Percentiles rank a stretch among this genome's conserved stretches.
phyloP scores from a whole-genome alignment of 1,139 yeast genomes.

The Yamadazyma triangularis region DNA sequence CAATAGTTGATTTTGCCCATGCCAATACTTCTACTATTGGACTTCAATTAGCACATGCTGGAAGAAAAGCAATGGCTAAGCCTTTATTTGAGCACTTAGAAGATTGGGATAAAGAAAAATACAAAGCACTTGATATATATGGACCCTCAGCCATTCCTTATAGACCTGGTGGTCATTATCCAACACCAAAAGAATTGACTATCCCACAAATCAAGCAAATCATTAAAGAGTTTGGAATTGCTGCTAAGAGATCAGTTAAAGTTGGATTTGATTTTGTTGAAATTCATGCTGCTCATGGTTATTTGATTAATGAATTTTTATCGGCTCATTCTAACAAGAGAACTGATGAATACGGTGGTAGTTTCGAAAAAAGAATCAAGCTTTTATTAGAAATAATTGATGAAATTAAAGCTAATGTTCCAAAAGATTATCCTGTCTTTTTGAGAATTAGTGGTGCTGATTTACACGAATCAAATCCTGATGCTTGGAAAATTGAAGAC shows the following conservation, averaged over 20 bases:
- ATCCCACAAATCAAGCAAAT: slow-evolving; percentile 28
- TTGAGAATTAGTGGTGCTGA: slow-evolving; percentile 44
- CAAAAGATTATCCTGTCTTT: slow-evolving; percentile 35
- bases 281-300: slow-evolving; percentile 52
- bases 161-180: slow-evolving; percentile 24
- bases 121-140: slow-evolving; percentile 39
- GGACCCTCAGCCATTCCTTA: slow-evolving; percentile 44
- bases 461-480: slow-evolving; percentile 24
- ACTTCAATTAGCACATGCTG: slow-evolving; percentile 53
- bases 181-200: slow-evolving; percentile 29
- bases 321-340: slow-evolving; percentile 36
- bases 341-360: slow-evolving; percentile 51
- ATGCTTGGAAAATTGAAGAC: slow-evolving; percentile 47
- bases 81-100: slow-evolving; percentile 30
- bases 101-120: slow-evolving; percentile 26
- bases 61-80: slow-evolving; percentile 45
- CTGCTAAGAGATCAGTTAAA: slow-evolving; percentile 42
- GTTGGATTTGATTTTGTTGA: slow-evolving; percentile 48
- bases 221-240: slow-evolving; percentile 32
- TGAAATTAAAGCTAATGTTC: slow-evolving; percentile 30
- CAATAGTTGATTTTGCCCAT: slow-evolving; percentile 55
- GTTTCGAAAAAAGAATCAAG: slow-evolving; percentile 60
- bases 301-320: slow-evolving; percentile 37
- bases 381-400: slow-evolving; percentile 58
- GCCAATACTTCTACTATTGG: slow-evolving; percentile 47